A percentile compares a stretch with the other conserved stretches of the same genome.
Evolutionary conservation across 805 yeast genomes (phyloP).

Genomic region (Cyberlindnera japonica): DNA sequence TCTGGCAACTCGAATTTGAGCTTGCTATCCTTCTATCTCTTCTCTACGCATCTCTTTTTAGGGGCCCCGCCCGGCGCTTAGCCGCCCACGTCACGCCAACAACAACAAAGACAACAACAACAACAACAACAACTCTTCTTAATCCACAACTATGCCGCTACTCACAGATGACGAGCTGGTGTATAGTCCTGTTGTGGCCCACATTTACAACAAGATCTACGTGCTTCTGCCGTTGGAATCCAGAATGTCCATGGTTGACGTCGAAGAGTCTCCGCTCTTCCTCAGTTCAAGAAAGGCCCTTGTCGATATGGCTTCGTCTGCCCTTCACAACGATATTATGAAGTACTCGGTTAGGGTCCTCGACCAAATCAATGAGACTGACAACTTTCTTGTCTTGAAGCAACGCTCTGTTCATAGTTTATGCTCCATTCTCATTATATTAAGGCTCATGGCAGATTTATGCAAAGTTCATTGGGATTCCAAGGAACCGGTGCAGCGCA

Average conservation of each 20-base stretch:
- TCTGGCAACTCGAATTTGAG: too few relatives aligned
- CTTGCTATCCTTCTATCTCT: too few relatives aligned
- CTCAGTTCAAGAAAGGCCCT: conserved; percentile 33
- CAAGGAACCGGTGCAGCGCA: conserved; percentile 24
- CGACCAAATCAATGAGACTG: conserved; percentile 29
- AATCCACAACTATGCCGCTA: conserved; percentile 7
- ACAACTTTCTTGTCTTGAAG: conserved; percentile 24
- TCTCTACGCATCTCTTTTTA: too few relatives aligned
- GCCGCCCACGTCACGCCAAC: background rate
- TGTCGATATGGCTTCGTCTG: conserved; percentile 28
- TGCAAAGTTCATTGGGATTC: conserved; percentile 39
- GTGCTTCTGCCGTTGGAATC: conserved; percentile 35
- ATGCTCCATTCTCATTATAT: conserved; percentile 34
- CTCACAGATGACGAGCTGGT: conserved; percentile 10
- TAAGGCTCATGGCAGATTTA: conserved; percentile 39
- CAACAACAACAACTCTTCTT: background rate
- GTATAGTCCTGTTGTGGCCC: conserved; percentile 30
- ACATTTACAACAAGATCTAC: conserved; percentile 34
- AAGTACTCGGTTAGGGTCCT: conserved; percentile 25
- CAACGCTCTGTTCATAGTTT: conserved; percentile 29
- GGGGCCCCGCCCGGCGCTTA: background rate
- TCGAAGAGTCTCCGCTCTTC: conserved; percentile 35
- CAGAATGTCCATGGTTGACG: conserved; percentile 33
- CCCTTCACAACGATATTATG: conserved; percentile 31
- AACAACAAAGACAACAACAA: background rate